Evolutionary conservation across 225 moss, liverwort and hornwort genomes (phyloP).

Genomic region (Climacium dendroides): DNA sequence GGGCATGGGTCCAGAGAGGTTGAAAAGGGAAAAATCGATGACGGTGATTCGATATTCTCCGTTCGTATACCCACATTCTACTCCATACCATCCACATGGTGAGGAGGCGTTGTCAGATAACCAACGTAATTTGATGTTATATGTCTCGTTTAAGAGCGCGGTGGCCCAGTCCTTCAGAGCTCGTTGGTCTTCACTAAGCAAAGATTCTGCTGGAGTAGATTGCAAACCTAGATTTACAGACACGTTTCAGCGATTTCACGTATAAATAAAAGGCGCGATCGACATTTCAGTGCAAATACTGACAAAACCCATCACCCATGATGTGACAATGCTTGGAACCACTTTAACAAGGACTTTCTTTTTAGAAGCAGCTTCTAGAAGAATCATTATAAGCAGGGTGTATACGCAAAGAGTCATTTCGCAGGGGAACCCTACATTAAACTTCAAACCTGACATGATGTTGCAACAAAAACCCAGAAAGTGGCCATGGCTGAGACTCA

Average conservation of each 20-base stretch:
- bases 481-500: neutral
- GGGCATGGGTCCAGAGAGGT: slow-evolving; percentile 30
- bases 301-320: neutral
- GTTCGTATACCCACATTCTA: slow-evolving; percentile 7
- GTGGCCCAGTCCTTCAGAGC: slow-evolving; percentile 8
- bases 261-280: neutral
- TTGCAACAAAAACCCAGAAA: neutral
- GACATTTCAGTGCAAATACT: neutral
- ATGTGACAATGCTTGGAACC: neutral
- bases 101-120: neutral
- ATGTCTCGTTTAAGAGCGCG: neutral
- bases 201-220: neutral
- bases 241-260: neutral
- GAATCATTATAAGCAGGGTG: neutral
- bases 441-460: neutral
- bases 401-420: neutral
- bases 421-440: neutral
- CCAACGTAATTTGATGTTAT: slow-evolving; percentile 1
- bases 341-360: neutral
- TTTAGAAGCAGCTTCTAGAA: neutral
- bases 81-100: slow-evolving; percentile 22
- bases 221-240: neutral
- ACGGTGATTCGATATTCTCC: slow-evolving; percentile 2
- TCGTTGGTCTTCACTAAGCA: slow-evolving; percentile 1
- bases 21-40: slow-evolving; percentile 5